Conservation (phyloP, 306 rosid species). For the Vicia faba region DNA sequence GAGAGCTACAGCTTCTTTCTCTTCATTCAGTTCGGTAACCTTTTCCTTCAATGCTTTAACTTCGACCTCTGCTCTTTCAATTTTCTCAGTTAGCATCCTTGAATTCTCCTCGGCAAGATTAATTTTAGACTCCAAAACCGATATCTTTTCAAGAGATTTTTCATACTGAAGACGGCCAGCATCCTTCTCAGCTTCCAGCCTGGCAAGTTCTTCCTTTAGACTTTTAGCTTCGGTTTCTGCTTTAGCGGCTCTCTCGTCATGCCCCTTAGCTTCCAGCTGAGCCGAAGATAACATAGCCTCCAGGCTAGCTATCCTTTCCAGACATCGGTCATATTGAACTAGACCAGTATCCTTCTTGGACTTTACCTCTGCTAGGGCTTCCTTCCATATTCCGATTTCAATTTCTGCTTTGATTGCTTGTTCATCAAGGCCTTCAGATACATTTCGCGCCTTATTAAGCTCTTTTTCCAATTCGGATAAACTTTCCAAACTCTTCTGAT, state of each 20-base stretch:
- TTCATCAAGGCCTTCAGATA: slow-evolving; percentile 74
- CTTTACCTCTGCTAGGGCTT: slow-evolving; percentile 65
- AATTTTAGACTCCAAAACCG: slow-evolving; percentile 70
- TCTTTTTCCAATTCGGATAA: slow-evolving; percentile 67
- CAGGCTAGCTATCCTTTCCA: slow-evolving; percentile 70
- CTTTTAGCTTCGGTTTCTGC: slow-evolving; percentile 68
- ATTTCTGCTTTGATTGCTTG: slow-evolving; percentile 89
- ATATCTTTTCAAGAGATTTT: slow-evolving; percentile 67
- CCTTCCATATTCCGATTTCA: slow-evolving; percentile 74
- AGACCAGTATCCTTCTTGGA: slow-evolving; percentile 71
- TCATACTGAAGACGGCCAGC: slow-evolving; percentile 58
- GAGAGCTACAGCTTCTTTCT: slow-evolving; percentile 66
- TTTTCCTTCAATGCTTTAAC: slow-evolving; percentile 56
- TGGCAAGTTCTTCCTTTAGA: slow-evolving; percentile 63
- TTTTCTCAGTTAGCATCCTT: slow-evolving; percentile 60
- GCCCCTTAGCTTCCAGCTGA: slow-evolving; percentile 57
- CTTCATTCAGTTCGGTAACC: slow-evolving; percentile 52
- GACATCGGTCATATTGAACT: slow-evolving; percentile 62
- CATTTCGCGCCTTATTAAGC: slow-evolving; percentile 54
- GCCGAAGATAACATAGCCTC: slow-evolving; percentile 55
- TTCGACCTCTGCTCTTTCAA: slow-evolving; percentile 65
- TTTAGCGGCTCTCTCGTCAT: slow-evolving; percentile 56
- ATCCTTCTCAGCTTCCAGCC: slow-evolving; percentile 72
- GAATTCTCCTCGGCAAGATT: slow-evolving; percentile 70
- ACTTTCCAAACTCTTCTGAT: slow-evolving; percentile 70